Base-by-base conservation (phyloP, 495 filamentous ascomycete genomes). In the Barbatosphaeria neglecta region DNA sequence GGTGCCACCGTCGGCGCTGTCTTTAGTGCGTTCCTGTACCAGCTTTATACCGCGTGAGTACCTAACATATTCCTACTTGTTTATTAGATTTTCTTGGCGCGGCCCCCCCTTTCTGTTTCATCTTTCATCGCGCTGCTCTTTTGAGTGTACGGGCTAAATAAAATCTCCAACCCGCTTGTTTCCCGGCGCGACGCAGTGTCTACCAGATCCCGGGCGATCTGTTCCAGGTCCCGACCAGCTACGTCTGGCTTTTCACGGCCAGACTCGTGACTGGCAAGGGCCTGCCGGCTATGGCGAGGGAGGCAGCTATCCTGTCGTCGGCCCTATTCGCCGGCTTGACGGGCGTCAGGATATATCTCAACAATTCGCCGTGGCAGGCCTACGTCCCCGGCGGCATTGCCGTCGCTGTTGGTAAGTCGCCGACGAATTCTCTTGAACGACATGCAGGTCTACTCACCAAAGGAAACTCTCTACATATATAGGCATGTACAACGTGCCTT, bases 401-500 rank as follows among this genome's bases (percentile, higher is more conserved):
- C 27, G 89, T 96, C 28, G 90, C 90, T 33, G 87, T 95, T 57
- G 82, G 79, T 78, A 58, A 59, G 75, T 65, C 28, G 28, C 2
- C 28, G 28, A 31, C 8, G 9, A 11, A 31, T 2, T 13, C 5
- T 13, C 28, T 31, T n/a, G n/a, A n/a, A n/a, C n/a, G n/a, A n/a
- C n/a, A n/a, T n/a, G n/a, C n/a, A n/a, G n/a, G n/a, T n/a, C 10
- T 16, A 35, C 44, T 39, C 47, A 18, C 45, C 38, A 17, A 8
- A 19, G 35, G 22, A 11, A 1, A 17, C 25, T 16, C 22, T 40
- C 23, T 7, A 25, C 7, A 8, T 24, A 24, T 18, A 25, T 58
- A 73, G 89, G 92, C 23, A 98, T 98, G 78, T 99, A 97, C 67
- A 99, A 97, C 55, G 83, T 86, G 2, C 93, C 93, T 0, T 92